Evolutionary conservation across 148 eudicot genomes (phyloP), one percentile per base, ranked within the genome.

Genomic region (Diospyros kaki): DNA sequence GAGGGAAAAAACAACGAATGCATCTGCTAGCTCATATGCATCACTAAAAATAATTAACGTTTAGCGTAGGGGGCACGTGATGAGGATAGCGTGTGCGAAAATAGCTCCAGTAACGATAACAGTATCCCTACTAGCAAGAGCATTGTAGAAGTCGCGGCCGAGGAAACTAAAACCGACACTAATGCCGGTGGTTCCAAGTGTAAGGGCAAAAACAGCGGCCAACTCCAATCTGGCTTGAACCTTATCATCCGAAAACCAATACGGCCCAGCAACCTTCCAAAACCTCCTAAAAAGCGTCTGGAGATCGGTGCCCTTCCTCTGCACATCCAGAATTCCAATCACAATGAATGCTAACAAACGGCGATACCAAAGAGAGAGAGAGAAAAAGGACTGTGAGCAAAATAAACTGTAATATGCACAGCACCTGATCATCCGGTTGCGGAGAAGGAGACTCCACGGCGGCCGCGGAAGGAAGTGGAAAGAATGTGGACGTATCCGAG

Each of bases 101-200:
- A 11, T 18, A 18, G 28, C 7, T 4, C 9, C 38, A 38, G 9
- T 14, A 5, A 14, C 28, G 38, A 7, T 3, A 64, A 52, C 28
- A 69, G 55, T 38, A 70, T 68, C 53, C 88, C 80, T 63, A 94
- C 98, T 90, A 14, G 98, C 89, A 75, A 92, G 96, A 8, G 98
- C 96, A 73, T 95, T 95, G 76, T 86, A 95, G 84, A 95, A 95
- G 77, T 95, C 98, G 11, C 97, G 98, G 66, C 97, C 97, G 51
- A 95, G 97, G 78, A 86, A 95, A 86, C 78, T 95, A 76, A 95
- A 95, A 18, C 96, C 94, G 12, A 95, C 98, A 68, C 97, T 95
- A 39, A 95, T 92, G 43, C 97, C 97, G 64, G 98, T 90, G 2
- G 98, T 94, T 64, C 87, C 97, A 76, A 92, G 81, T 77, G 97